Base-by-base conservation (phyloP, 1,284 basidiomycete species). In the Puccinia coronata region DNA sequence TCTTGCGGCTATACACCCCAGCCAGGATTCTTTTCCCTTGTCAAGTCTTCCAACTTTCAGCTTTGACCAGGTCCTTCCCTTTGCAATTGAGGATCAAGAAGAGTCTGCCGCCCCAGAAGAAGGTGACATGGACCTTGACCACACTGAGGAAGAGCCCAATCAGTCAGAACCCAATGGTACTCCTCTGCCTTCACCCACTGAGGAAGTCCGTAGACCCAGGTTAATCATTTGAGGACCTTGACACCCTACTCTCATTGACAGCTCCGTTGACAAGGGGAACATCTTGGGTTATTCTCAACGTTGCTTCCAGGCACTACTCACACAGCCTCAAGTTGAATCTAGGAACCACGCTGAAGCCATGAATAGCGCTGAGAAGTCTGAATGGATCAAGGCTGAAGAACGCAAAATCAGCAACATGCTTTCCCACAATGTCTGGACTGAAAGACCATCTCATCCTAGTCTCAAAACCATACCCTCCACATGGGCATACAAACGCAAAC, bases 221-320 rank as follows among this genome's bases (percentile, higher is more conserved):
- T 25, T 8, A 23, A 57, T n/a, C n/a, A 2, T n/a, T 47, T 25
- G 4, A 9, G 34, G 34, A 43, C 65, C 65, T 25, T 12, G 65
- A 16, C 65, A 69, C 28, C 65, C 39, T 9, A 69, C 65, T 39
- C 36, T 69, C 5, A 69, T 69, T 69, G 43, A 49, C 11, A 43
- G 65, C 23, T 25, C 28, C 9, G n/a, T 69, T 43, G 39, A 69
- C 39, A 16, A 9, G 6, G 6, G 6, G 3, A 69, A 69, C 65
- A 69, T 69, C 14, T 39, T 69, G 4, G 9, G 14, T 11, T 69
- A 34, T 28, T 18, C 8, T 18, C 36, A 20, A 14, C 8, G n/a
- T 20, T 16, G 14, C 8, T 11, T 39, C 43, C 65, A 69, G 14
- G 16, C 65, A 41, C 14, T 49, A 11, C 5, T 11, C 36, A 28